Evolutionary conservation across 1,139 yeast genomes (phyloP).

Genomic region (Spathaspora sp.): DNA sequence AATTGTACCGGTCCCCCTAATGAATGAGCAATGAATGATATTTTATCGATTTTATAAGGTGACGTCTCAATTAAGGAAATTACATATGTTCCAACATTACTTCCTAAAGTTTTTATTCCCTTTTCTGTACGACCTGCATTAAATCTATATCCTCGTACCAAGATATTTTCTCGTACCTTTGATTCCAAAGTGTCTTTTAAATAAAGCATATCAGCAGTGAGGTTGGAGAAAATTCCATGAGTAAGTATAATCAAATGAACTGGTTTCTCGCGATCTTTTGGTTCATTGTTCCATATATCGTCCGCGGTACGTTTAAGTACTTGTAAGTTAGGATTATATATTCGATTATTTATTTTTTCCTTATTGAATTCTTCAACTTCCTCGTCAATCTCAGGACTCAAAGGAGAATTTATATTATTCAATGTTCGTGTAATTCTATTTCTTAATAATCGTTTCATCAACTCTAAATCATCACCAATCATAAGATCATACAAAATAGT

Average conservation of each 20-base stretch:
- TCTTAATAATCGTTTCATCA: conserved; percentile 33
- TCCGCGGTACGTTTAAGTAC: conserved; percentile 57
- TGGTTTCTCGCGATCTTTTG: conserved; percentile 41
- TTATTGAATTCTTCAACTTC: background rate
- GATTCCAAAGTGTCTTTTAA: conserved; percentile 75
- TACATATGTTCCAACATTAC: conserved; percentile 70
- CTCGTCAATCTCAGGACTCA: conserved; percentile 2
- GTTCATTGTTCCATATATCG: conserved; percentile 68
- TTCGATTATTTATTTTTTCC: conserved; percentile 13
- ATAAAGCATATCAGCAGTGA: conserved; percentile 85
- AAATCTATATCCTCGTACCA: conserved; percentile 78
- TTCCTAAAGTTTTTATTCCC: conserved; percentile 83
- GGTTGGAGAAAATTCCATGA: conserved; percentile 90
- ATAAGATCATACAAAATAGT: conserved; percentile 66
- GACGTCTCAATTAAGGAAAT: conserved; percentile 50
- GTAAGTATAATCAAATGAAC: conserved; percentile 76
- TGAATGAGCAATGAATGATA: conserved; percentile 91
- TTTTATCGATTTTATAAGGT: conserved; percentile 44
- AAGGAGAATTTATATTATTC: conserved; percentile 12
- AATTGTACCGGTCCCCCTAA: conserved; percentile 89
- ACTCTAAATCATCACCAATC: conserved; percentile 45
- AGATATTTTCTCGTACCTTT: conserved; percentile 58
- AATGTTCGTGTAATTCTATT: conserved; percentile 19
- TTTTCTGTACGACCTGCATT: conserved; percentile 89
- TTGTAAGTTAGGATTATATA: conserved; percentile 21